Percentiles rank a stretch among this genome's conserved stretches.
phyloP scores from a whole-genome alignment of 2,329 filamentous ascomycete species.

The Apiospora malaysiana region DNA sequence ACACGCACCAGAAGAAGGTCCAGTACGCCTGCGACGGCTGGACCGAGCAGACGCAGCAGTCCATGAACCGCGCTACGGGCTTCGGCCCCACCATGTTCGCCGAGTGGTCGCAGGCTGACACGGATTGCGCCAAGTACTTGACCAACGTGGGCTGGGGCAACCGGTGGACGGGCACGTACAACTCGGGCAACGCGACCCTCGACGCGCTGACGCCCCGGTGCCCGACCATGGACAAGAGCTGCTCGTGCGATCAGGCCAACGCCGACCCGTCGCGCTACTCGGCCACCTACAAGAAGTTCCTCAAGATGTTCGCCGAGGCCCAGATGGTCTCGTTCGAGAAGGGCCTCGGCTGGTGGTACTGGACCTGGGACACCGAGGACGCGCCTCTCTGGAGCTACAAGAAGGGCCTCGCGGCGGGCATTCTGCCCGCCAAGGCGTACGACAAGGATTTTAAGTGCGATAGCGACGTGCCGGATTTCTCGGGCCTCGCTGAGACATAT shows the following conservation, averaged over 20 bases:
- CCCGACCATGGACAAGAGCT: constrained; percentile 68
- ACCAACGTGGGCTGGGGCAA: constrained; percentile 90
- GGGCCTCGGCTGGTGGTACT: constrained; percentile 98
- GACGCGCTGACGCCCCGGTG: constrained; percentile 75
- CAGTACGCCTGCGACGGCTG: constrained; percentile 87
- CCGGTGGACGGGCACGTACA: constrained; percentile 88
- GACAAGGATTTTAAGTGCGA: constrained; percentile 73
- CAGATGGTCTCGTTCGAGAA: constrained; percentile 96
- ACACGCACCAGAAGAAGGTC: constrained; percentile 83
- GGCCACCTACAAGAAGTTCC: constrained; percentile 79
- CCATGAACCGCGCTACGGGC: constrained; percentile 75
- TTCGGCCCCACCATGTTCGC: constrained; percentile 95
- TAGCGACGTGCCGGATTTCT: constrained; percentile 59
- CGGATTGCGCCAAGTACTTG: constrained; percentile 85
- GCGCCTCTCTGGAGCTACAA: constrained; percentile 93
- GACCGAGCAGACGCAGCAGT: constrained; percentile 77
- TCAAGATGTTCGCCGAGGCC: constrained; percentile 89
- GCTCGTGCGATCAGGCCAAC: constrained; percentile 79
- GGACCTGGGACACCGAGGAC: constrained; percentile 94
- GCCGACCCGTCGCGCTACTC: constrained; percentile 72
- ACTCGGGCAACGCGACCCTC: constrained; percentile 66
- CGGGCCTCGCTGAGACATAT: constrained; percentile 56
- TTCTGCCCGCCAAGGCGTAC: constrained; percentile 79
- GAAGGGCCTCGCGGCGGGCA: constrained; percentile 75
- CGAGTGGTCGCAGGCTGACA: constrained; percentile 98